phyloP scores from a whole-genome alignment of 768 basidiomycete species.

The Suillus placidus region DNA sequence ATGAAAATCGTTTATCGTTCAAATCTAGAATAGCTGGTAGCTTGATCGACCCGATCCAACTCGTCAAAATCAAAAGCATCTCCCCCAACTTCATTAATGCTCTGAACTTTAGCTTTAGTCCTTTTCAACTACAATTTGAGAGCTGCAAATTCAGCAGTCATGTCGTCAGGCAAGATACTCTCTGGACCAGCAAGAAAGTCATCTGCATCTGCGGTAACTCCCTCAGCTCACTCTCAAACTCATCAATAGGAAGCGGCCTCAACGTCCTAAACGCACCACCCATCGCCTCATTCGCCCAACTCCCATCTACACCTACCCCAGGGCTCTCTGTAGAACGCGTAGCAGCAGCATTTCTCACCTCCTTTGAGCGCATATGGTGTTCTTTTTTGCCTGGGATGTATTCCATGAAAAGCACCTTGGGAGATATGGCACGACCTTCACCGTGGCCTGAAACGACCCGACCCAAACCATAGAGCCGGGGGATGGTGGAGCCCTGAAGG shows the following conservation, averaged over 20 bases:
- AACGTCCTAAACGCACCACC: slow-evolving; percentile 85
- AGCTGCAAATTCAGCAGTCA: no score
- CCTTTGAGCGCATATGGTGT: slow-evolving; percentile 75
- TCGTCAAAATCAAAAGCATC: no score
- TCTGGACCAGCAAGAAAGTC: no score
- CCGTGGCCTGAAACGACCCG: background rate
- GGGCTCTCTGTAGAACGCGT: slow-evolving; percentile 70
- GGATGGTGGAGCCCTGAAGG: background rate
- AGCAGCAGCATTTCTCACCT: slow-evolving; percentile 66
- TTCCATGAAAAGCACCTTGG: slow-evolving; percentile 5
- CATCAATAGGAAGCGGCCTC: slow-evolving; percentile 50
- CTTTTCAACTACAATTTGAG: no score
- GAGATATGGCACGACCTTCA: slow-evolving; percentile 6
- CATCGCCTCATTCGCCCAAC: slow-evolving; percentile 77
- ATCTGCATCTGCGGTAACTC: slow-evolving; percentile 45
- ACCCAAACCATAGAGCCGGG: slow-evolving; percentile 6
- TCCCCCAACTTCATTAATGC: no score
- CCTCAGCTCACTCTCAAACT: background rate
- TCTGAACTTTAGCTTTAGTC: no score
- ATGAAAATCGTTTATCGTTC: no score
- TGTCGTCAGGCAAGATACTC: no score
- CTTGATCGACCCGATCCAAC: no score
- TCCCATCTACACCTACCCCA: slow-evolving; percentile 30
- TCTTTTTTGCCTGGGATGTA: slow-evolving; percentile 49
- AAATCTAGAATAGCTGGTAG: no score